Evolutionary conservation across 208 protist genomes (phyloP).

Genomic region (Leishmania tarentolae): DNA sequence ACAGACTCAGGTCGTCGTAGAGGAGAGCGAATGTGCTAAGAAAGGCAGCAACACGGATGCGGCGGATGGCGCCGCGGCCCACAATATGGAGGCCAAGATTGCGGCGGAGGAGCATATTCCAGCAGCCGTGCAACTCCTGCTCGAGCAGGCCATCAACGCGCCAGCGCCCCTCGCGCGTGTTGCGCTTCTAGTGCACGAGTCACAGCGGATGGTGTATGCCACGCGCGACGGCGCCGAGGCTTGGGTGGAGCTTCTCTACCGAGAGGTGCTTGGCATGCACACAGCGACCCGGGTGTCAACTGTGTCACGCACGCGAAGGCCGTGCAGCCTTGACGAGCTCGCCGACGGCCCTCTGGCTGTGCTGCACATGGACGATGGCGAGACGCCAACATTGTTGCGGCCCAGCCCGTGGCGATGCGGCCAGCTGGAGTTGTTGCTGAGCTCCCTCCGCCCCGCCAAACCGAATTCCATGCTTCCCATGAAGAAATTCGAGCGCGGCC

Average conservation of each 20-base stretch:
- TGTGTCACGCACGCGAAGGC: slow-evolving; percentile 1
- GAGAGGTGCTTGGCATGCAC: slow-evolving; percentile 18
- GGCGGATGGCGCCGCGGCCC: not conserved
- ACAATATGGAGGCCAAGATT: not conserved
- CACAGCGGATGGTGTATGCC: slow-evolving; percentile 14
- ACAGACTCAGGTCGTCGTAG: not conserved
- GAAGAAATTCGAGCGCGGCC: slow-evolving; percentile 47
- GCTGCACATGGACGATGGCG: not conserved
- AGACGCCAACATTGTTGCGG: not conserved
- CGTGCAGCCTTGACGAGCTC: slow-evolving; percentile 23
- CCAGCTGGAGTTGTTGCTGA: slow-evolving; percentile 50
- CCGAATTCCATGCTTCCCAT: slow-evolving; percentile 14
- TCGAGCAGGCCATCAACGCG: slow-evolving; percentile 13
- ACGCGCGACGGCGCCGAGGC: slow-evolving; percentile 22
- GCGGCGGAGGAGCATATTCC: slow-evolving; percentile 6
- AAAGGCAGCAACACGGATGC: not conserved
- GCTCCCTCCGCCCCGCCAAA: slow-evolving; percentile 36
- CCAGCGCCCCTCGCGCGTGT: slow-evolving; percentile 10
- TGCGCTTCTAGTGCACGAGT: slow-evolving; percentile 16
- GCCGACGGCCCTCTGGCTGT: slow-evolving; percentile 25
- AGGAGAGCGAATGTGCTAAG: not conserved
- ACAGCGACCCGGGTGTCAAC: not conserved
- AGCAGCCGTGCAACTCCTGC: slow-evolving; percentile 9
- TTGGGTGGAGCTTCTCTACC: slow-evolving; percentile 33
- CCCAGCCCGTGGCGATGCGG: slow-evolving; percentile 29